These are phyloP conservation scores for Stentor coeruleus DNA, from an alignment of 73 alveolate genomes.

Conservation along the genomic window DNA sequence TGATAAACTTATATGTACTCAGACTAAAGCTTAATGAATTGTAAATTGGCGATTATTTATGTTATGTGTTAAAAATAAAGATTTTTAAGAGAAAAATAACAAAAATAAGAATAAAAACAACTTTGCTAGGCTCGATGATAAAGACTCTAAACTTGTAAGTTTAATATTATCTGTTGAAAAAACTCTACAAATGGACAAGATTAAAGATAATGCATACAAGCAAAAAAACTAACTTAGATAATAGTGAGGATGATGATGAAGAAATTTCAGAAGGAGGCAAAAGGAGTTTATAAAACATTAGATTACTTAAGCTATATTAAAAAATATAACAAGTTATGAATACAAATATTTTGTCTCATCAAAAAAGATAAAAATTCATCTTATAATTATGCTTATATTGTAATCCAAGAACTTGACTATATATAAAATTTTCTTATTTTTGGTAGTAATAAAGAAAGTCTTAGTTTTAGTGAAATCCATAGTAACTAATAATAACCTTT, in stretches of 20 bases:
- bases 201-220: not conserved
- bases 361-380: too few relatives aligned
- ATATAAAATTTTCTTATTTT: too few relatives aligned
- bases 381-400: too few relatives aligned
- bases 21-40: slow-evolving; percentile 5
- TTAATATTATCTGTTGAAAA: not conserved
- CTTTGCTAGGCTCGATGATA: not conserved
- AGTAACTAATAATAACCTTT: too few relatives aligned
- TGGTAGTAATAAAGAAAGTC: too few relatives aligned
- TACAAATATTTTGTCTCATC: too few relatives aligned
- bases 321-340: too few relatives aligned
- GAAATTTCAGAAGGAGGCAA: not conserved
- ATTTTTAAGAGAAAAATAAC: not conserved
- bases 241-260: not conserved
- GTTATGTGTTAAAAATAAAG: not conserved
- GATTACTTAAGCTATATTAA: too few relatives aligned
- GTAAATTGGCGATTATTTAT: not conserved
- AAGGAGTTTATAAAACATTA: too few relatives aligned
- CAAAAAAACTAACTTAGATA: too few relatives aligned
- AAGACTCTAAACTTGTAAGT: slow-evolving; percentile 4
- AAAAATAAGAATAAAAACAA: not conserved
- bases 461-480: too few relatives aligned
- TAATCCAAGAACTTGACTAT: too few relatives aligned
- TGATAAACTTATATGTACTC: not conserved
- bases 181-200: not conserved